Conservation (phyloP, 257 asterid genomes). For the Solanum microdontum region DNA sequence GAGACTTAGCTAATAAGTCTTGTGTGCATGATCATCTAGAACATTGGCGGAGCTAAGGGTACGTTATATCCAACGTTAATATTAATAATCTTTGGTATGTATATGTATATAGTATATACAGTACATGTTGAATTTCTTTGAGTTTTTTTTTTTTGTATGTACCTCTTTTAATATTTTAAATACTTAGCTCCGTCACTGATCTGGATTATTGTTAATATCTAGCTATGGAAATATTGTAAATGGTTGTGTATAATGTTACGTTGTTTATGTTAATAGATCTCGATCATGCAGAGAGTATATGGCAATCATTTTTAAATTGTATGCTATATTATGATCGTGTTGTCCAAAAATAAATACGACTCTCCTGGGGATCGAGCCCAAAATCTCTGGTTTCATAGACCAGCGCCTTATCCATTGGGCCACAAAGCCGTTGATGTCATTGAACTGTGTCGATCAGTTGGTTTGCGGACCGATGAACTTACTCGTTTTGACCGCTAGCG, state of each 20-base stretch:
- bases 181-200: not conserved
- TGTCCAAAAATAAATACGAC: not conserved
- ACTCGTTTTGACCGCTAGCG: not conserved
- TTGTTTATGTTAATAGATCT: not conserved
- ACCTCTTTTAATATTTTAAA: not conserved
- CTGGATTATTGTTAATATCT: not conserved
- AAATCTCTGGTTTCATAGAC: slow-evolving; percentile 98
- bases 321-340: too few species aligned
- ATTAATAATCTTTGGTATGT: not conserved
- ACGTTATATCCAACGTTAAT: not conserved
- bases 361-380: slow-evolving; percentile 32
- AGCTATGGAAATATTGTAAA: not conserved
- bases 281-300: not conserved
- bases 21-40: not conserved
- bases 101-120: not conserved
- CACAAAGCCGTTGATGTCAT: slow-evolving; percentile 13
- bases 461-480: not conserved
- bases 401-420: slow-evolving; percentile 99
- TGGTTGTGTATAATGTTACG: not conserved
- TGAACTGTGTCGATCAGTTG: too few species aligned
- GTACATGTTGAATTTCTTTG: not conserved
- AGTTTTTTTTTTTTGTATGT: not conserved
- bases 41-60: not conserved
- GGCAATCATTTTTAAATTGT: too few species aligned
- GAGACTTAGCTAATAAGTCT: not conserved